These are phyloP conservation scores for Citrus mangshanensis DNA, from an alignment of 345 rosid genomes.

Conservation along the genomic window DNA sequence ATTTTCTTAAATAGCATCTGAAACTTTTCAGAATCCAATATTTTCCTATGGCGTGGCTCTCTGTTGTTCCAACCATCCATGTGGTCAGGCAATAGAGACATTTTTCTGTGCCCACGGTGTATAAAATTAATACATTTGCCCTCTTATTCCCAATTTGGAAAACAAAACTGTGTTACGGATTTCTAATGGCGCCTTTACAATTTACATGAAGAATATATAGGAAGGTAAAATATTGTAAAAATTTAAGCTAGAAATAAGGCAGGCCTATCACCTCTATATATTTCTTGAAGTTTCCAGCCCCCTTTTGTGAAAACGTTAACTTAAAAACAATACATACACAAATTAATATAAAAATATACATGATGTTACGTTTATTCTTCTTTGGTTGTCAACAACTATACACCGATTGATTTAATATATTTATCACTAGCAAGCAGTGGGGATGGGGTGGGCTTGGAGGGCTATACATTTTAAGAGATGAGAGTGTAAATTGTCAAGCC, in stretches of 20 bases:
- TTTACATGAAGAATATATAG: neutral
- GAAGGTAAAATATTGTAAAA: no score
- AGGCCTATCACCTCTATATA: no score
- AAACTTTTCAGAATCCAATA: neutral
- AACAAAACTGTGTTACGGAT: neutral
- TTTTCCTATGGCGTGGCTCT: neutral
- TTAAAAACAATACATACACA: neutral
- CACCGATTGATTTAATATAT: no score
- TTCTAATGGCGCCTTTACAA: neutral
- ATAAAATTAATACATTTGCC: neutral
- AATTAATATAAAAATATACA: neutral
- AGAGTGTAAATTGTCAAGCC: constrained; percentile 29
- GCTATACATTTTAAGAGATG: neutral
- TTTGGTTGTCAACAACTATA: neutral
- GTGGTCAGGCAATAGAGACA: neutral
- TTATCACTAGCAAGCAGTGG: neutral
- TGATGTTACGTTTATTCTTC: neutral
- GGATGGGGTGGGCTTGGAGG: constrained; percentile 1
- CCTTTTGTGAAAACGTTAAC: neutral
- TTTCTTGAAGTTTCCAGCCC: neutral
- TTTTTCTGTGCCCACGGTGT: neutral
- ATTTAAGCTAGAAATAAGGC: neutral
- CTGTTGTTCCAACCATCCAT: neutral
- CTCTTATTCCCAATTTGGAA: neutral
- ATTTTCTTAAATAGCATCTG: neutral